Evolutionary conservation across 176 grass and related monocot genomes (phyloP), one percentile per base, ranked within the genome.

Genomic region (Coix lacrymajobi): DNA sequence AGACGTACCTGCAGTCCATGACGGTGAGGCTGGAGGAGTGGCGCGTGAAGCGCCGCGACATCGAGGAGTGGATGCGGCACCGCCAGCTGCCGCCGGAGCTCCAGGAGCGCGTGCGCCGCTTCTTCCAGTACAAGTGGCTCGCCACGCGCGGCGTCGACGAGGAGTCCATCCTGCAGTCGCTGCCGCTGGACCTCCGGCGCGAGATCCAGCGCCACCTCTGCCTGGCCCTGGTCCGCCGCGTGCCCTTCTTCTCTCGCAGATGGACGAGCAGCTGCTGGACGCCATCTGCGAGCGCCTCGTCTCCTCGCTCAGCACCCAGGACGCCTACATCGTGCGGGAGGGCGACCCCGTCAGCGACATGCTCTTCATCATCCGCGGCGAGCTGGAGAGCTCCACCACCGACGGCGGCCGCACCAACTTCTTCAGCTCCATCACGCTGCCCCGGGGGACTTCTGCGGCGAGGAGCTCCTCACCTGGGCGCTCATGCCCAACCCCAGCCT

Each of bases 61-160:
- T 95, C 44, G 96, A 98, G 81, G 92, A 98, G 85, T 95, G 96
- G 96, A 98, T 98, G 96, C 88, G 92, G 7, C 96, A 98, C 80
- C 90, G 96, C 1, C 96, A 98, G 84, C 89, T 98, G 12, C 96
- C 96, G 5, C 72, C 83, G 14, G 86, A 98, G 66, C 85, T 95
- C 7, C 96, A 98, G 73, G 96, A 98, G 43, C 91, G 91, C 4
- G 92, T 98, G 56, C 85, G 91, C 5, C 56, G 96, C 33, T 98
- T 98, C 80, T 94, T 98, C 73, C 96, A 92, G 62, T 98, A 98
- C 80, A 98, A 98, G 66, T 98, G 96, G 96, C 88, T 98, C 0
- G 92, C 96, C 1, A 98, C 92, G 2, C 84, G 96, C 22, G 96
- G 96, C 66, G 96, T 98, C 0, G 92, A 98, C 34, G 96, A 98